A percentile compares a stretch with the other conserved stretches of the same genome.
These are phyloP conservation scores for Kodamaea alishanica DNA, from an alignment of 1,139 yeast species.

Conservation along the genomic window DNA sequence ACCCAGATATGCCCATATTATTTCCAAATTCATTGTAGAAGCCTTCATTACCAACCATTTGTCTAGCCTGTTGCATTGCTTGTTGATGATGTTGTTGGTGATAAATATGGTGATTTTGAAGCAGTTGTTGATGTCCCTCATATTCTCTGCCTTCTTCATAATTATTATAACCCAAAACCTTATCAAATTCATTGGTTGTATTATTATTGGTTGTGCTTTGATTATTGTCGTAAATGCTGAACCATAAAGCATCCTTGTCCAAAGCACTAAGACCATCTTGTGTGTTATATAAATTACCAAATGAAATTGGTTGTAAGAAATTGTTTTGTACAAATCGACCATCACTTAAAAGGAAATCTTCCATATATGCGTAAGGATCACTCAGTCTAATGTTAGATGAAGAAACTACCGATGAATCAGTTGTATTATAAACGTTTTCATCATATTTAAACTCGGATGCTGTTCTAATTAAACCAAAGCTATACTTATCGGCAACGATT, in stretches of 20 bases:
- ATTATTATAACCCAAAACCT: conserved; percentile 12
- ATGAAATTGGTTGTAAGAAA: conserved; percentile 36
- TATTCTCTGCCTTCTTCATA: conserved; percentile 10
- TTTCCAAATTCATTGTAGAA: conserved; percentile 19
- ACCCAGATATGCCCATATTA: conserved; percentile 15
- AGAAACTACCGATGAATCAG: conserved; percentile 18
- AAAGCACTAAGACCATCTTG: conserved; percentile 10
- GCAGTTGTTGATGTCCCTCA: conserved; percentile 8
- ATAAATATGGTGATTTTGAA: conserved; percentile 14
- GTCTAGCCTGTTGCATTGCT: conserved; percentile 9
- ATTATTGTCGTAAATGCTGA: conserved; percentile 21
- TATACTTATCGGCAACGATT: conserved; percentile 45
- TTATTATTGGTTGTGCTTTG: conserved; percentile 11
- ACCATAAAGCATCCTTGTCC: conserved; percentile 22
- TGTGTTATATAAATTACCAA: conserved; percentile 21
- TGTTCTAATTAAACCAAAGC: conserved; percentile 49
- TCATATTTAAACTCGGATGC: conserved; percentile 44
- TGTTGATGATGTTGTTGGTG: conserved; percentile 21
- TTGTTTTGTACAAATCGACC: conserved; percentile 42
- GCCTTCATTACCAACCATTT: conserved; percentile 16
- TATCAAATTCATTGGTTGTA: conserved; percentile 16
- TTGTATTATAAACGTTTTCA: conserved; percentile 23
- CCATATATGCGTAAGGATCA: conserved; percentile 27
- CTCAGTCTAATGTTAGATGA: conserved; percentile 6
- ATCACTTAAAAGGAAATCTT: conserved; percentile 41